Base-by-base conservation (phyloP, 1,284 basidiomycete species). In the Pseudozyma thailandica region DNA sequence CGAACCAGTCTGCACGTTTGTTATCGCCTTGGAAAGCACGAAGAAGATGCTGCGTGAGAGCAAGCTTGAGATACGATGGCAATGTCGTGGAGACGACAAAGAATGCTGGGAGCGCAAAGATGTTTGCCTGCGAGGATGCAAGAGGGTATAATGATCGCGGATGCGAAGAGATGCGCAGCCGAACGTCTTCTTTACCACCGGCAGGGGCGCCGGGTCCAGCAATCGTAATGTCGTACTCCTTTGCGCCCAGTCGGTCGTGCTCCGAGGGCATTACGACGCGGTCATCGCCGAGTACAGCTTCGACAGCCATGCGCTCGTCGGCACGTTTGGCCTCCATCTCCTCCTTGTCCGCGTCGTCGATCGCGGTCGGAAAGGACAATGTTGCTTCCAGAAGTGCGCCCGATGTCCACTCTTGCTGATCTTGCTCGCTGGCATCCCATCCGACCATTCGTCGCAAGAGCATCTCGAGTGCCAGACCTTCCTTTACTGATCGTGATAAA, bases 61-160 rank as follows among this genome's bases (percentile, higher is more conserved):
- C 89, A 0, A 97, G 87, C 30, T 92, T 89, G 64, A 96, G 86
- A 82, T 96, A 97, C 0, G 92, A 87, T 0, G 94, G 88, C 6
- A 91, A 85, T 0, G 87, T 87, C 0, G 84, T 80, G 1, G 92
- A 93, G 0, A 90, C 87, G 56, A 96, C 84, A 80, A 90, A 94
- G 82, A 94, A 88, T 0, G 88, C 84, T 0, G 93, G 92, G 6
- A 88, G 85, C 61, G 85, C 85, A 5, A 82, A 4, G 1, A 33
- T 33, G 15, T 57, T 27, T 1, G 42, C n/a, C 18, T 41, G 47
- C n/a, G 55, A 55, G 10, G 26, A 28, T 1, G 58, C 53, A 2
- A 50, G 26, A 8, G 75, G 64, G 39, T 77, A 89, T 5, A 85
- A 79, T 52, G 86, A 85, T n/a, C 85, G 79, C 1, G 83, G 65